Base-by-base conservation (phyloP, 306 rosid species). In the Vigna angularis region DNA sequence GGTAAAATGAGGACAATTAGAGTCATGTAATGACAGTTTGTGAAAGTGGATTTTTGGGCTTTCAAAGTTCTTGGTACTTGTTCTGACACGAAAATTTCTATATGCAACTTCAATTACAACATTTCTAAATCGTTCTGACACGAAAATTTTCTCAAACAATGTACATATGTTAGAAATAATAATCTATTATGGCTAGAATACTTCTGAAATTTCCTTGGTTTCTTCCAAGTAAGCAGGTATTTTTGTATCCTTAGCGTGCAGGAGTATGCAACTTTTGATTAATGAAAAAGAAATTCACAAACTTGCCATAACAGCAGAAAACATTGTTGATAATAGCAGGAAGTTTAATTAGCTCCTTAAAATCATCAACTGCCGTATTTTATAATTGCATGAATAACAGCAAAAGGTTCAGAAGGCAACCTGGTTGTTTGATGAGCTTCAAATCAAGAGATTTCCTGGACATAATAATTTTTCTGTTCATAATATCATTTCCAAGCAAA, bases 391-490 rank as follows among this genome's bases (percentile, higher is more conserved):
- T 75, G 57, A 18, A 22, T 70, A 76, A 32, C 15, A 24, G 6
- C 2, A 53, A 52, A 16, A 57, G 36, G 51, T 47, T 32, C 53
- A n/a, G 66, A 53, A 45, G 68, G 57, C 47, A 76, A 90, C 98
- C 92, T 86, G 87, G 70, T 65, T 67, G 85, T 88, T 79, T 87
- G 75, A 73, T 80, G 65, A 36, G 13, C 74, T 73, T 92, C 17
- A 53, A 47, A 75, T 90, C 93, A 20, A 83, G 79, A 32, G 87
- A 67, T 78, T 74, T 89, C 80, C 83, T 89, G 45, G 79, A 2
- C 51, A 45, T 17, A 14, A 78, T 18, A 66, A 74, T 79, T 82
- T 32, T 94, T 82, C 84, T 91, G 64, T 5, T 82, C 12, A 13
- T 26, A 20, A 73, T 53, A 3, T 90, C 91, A 53, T 83, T 73